Evolutionary conservation across 305 asterid species (phyloP), one percentile per base, ranked within the genome.

Genomic region (Fraxinus sp.): DNA sequence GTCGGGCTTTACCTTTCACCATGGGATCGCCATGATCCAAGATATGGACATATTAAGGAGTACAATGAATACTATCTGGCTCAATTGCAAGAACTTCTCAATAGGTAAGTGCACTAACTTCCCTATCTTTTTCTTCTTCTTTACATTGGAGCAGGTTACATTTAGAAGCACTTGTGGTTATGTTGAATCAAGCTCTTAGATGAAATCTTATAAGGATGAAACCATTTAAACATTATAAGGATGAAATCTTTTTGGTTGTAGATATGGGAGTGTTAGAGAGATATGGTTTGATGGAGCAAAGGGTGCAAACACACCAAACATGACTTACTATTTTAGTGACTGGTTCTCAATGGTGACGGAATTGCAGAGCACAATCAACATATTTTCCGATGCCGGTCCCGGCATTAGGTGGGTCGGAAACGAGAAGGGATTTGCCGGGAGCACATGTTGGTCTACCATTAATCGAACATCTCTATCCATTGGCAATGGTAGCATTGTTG

Each of bases 231-330:
- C 10, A 39, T 20, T 20, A 20, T 20, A 20, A 14, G 49, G 11
- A 64, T 80, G 24, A 79, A 28, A 5, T 13, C 41, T 43, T 52
- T 78, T 46, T 46, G 49, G 57, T 72, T 2, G 22, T 62, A 95
- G 98, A 62, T 96, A 96, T 83, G 98, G 97, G 70, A 87, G 86
- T 79, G 89, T 96, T 37, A 87, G 85, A 79, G 99, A 94, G 85
- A 88, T 96, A 88, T 96, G 99, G 99, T 94, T 96, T 66, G 99
- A 94, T 80, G 99, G 99, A 77, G 99, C 99, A 13, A 96, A 96
- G 84, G 99, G 99, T 10, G 5, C 88, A 9, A 91, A 93, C 78
- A 90, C 93, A 18, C 84, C 92, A 77, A 94, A 96, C 90, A 93
- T 96, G 97, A 90, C 93, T 0, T 96, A 96, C 78, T 88, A 89